Evolutionary conservation across 1,284 basidiomycete species (phyloP).

Genomic region (Cerrena zonata): DNA sequence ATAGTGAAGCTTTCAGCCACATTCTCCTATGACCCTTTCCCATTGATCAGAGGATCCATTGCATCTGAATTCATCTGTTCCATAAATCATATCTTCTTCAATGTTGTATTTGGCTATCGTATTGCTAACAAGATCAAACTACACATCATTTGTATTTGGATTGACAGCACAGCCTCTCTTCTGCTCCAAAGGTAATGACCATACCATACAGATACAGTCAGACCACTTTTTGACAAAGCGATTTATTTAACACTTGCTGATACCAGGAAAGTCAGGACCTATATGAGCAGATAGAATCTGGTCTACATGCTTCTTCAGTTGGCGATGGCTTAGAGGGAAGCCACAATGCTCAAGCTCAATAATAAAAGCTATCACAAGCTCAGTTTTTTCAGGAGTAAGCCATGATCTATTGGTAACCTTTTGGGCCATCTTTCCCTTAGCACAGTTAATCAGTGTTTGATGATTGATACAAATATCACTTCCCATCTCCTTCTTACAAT

Average conservation of each 20-base stretch:
- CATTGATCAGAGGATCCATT: conserved; percentile 12
- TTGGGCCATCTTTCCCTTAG: background rate
- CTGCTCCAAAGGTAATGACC: conserved; percentile 27
- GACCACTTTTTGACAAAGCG: conserved; percentile 31
- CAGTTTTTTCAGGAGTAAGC: background rate
- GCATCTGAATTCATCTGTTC: conserved; percentile 33
- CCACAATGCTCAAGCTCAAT: conserved; percentile 24
- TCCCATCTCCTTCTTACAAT: background rate
- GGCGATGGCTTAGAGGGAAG: conserved; percentile 30
- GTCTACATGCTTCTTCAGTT: conserved; percentile 21
- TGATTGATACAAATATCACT: background rate
- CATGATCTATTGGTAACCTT: background rate
- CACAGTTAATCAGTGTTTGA: background rate
- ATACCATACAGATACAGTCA: conserved; percentile 23
- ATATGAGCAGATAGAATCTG: conserved; percentile 17
- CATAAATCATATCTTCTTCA: conserved; percentile 24
- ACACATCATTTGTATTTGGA: conserved; percentile 27
- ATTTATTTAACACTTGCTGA: conserved; percentile 34
- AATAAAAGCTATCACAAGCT: conserved; percentile 14
- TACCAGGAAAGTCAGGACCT: conserved; percentile 28
- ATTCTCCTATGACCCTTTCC: conserved; percentile 12
- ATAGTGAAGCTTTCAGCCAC: conserved; percentile 23
- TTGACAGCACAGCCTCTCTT: conserved; percentile 33
- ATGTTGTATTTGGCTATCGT: conserved; percentile 16
- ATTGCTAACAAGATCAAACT: conserved; percentile 19